Conservation (phyloP, 805 yeast species). For the Metschnikowia aberdeeniae region DNA sequence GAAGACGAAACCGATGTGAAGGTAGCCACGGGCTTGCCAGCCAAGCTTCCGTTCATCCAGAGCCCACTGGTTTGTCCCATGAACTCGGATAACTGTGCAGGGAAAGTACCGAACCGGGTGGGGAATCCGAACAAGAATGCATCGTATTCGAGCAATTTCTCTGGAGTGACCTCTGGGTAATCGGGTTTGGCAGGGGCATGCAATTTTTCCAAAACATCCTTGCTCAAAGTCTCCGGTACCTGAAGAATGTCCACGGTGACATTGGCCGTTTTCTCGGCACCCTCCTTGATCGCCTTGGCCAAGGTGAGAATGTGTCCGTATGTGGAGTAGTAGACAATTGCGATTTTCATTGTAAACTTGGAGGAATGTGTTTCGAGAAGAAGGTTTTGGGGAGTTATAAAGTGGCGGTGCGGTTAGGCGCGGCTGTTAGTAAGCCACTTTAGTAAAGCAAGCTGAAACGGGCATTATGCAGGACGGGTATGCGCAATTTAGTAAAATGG, state of each 20-base stretch:
- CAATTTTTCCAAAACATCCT: slow-evolving; percentile 18
- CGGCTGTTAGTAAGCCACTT: not conserved
- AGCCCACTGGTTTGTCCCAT: slow-evolving; percentile 20
- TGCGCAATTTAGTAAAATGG: slow-evolving; percentile 2
- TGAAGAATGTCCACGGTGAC: slow-evolving; percentile 62
- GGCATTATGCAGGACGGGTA: not conserved
- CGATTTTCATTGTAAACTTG: slow-evolving; percentile 14
- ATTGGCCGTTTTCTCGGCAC: slow-evolving; percentile 13
- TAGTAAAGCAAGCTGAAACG: not conserved
- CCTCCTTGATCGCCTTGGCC: slow-evolving; percentile 18
- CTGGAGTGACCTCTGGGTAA: slow-evolving; percentile 19
- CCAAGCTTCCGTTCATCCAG: slow-evolving; percentile 19
- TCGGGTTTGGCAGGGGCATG: slow-evolving; percentile 19
- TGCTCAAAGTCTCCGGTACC: slow-evolving; percentile 28
- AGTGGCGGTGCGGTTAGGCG: not conserved
- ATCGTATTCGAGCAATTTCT: slow-evolving; percentile 18
- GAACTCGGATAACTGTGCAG: slow-evolving; percentile 21
- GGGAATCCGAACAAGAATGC: slow-evolving; percentile 20
- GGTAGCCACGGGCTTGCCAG: slow-evolving; percentile 43
- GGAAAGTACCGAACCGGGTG: slow-evolving; percentile 20
- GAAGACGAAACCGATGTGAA: slow-evolving; percentile 71
- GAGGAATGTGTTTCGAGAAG: not conserved
- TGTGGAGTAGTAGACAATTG: slow-evolving; percentile 18
- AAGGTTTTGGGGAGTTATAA: not conserved
- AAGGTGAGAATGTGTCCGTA: slow-evolving; percentile 17